phyloP scores from a whole-genome alignment of 495 filamentous ascomycete species.

The Sabuloglossum arenarium region DNA sequence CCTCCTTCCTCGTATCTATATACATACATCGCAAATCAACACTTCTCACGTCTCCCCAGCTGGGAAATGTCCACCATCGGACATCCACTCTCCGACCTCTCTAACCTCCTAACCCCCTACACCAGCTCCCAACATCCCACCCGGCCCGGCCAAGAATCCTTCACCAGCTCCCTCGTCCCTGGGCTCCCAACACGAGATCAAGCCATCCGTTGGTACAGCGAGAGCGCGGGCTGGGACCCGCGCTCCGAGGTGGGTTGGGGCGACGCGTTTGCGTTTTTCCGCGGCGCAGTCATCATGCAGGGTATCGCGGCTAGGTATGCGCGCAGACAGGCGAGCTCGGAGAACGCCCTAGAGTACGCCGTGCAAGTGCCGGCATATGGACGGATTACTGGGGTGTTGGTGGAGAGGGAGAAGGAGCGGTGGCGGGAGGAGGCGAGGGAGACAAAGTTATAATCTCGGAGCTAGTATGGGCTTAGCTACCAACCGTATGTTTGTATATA shows the following conservation, averaged over 20 bases:
- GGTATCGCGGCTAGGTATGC: slow-evolving; percentile 81
- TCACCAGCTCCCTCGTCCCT: slow-evolving; percentile 15
- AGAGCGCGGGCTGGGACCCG: slow-evolving; percentile 48
- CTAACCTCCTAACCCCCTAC: slow-evolving; percentile 58
- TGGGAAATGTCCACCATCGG: slow-evolving; percentile 97
- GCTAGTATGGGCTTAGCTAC: no score
- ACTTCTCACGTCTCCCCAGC: slow-evolving; percentile 17
- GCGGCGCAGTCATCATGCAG: slow-evolving; percentile 68
- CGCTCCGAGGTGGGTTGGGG: slow-evolving; percentile 33
- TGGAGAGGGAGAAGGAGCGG: neutral
- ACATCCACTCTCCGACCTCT: slow-evolving; percentile 75
- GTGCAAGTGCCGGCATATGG: slow-evolving; percentile 30
- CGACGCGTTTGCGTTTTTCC: slow-evolving; percentile 45
- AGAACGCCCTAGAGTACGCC: slow-evolving; percentile 51
- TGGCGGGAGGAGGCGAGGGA: neutral
- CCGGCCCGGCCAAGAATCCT: slow-evolving; percentile 1
- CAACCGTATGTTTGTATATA: no score
- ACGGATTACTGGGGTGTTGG: neutral
- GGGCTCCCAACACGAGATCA: slow-evolving; percentile 59
- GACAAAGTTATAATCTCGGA: no score
- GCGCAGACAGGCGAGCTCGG: slow-evolving; percentile 73
- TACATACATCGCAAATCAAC: neutral
- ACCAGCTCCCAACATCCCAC: slow-evolving; percentile 13
- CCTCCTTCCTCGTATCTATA: neutral
- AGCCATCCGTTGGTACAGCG: slow-evolving; percentile 55